phyloP scores from a whole-genome alignment of 805 yeast genomes.

The Pichia exigua region DNA sequence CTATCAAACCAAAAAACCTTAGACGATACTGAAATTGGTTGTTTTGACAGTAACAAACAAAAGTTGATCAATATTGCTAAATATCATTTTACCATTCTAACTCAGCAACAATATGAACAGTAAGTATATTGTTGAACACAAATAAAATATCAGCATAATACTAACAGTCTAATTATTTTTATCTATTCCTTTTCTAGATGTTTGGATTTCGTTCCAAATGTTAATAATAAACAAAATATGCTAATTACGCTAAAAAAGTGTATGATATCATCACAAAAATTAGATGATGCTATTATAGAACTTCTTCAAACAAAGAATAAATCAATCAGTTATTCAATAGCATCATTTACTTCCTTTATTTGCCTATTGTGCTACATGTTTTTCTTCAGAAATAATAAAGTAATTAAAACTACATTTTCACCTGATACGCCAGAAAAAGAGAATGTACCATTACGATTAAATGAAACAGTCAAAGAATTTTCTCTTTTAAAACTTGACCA shows the following conservation, averaged over 20 bases:
- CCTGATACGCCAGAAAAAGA: background rate
- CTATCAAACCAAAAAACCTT: background rate
- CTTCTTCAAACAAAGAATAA: background rate
- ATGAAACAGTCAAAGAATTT: background rate
- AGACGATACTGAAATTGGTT: background rate
- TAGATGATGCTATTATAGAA: background rate
- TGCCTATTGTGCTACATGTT: background rate
- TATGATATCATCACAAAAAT: background rate
- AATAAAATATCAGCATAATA: background rate
- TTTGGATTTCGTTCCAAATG: constrained; percentile 2
- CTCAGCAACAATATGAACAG: constrained; percentile 1
- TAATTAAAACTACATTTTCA: background rate
- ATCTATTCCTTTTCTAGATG: background rate
- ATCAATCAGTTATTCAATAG: background rate
- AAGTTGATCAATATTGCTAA: background rate
- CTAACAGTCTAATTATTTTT: background rate
- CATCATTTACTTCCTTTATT: too few species aligned
- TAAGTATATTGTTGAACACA: background rate
- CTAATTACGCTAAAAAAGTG: constrained; percentile 2
- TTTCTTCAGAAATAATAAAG: background rate
- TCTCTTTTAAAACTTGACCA: background rate
- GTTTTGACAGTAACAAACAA: constrained; percentile 1
- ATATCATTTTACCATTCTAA: background rate
- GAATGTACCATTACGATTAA: background rate
- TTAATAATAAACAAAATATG: background rate